Evolutionary conservation across 805 yeast genomes (phyloP), one percentile per base, ranked within the genome.

Genomic region (Metschnikowia corniflorae): DNA sequence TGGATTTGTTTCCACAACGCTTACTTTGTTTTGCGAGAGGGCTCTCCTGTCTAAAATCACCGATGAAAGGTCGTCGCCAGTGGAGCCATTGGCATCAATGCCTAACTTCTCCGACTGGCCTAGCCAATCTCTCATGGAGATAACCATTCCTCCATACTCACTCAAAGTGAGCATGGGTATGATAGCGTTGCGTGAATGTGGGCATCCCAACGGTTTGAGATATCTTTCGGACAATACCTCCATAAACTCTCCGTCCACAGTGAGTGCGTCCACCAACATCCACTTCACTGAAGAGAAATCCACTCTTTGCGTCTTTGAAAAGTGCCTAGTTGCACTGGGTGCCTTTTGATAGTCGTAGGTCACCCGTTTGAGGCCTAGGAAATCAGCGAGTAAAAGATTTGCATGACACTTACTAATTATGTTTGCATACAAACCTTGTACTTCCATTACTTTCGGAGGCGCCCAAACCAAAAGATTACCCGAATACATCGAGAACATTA

Each of bases 141-240:
- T 78, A 9, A 89, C 88, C 77, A 91, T 86, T 2, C 99, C 99
- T 22, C 98, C 98, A 53, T 88, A 94, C 55, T 93, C 98, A 46
- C 85, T 78, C 33, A 93, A 65, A 0, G 96, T 84, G 29, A 93
- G 67, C 68, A 93, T 75, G 0, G 99, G 99, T 0, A 95, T 81
- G 19, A 88, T 82, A 4, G 87, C 85, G 35, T 78, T 76, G 24
- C 82, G 73, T 0, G 95, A 82, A 35, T 75, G 76, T 37, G 68
- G 73, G 52, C 95, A 87, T 0, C 98, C 98, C 35, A 93, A 60
- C 2, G 97, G 97, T 46, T 80, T 75, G 31, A 93, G 68, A 87
- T 95, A 93, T 39, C 97, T 71, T 46, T 87, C 91, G 9, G 94
- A 78, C 26, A 93, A 67, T 56, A 93, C 81, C 46, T 86, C 95